These are phyloP conservation scores for Testicularia cyperi DNA, from an alignment of 1,284 basidiomycete genomes.

Conservation along the genomic window DNA sequence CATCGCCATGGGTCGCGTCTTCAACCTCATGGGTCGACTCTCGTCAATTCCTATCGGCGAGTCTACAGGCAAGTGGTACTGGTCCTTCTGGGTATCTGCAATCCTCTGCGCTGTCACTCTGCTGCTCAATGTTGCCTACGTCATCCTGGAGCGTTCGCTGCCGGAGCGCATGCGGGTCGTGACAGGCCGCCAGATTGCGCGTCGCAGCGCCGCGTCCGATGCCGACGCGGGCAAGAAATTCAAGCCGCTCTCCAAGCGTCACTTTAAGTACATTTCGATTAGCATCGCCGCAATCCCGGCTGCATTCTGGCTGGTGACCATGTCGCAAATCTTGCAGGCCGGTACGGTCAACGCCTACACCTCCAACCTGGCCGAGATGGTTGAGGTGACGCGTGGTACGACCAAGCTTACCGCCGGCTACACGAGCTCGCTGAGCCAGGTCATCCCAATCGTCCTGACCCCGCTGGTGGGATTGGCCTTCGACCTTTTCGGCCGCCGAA, in stretches of 20 bases:
- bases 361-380: slow-evolving; percentile 62
- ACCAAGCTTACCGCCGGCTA: slow-evolving; percentile 62
- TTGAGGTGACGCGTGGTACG: slow-evolving; percentile 60
- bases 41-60: slow-evolving; percentile 60
- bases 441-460: slow-evolving; percentile 63
- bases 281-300: slow-evolving; percentile 36
- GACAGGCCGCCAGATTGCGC: slow-evolving; percentile 37
- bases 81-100: slow-evolving; percentile 61
- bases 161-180: slow-evolving; percentile 51
- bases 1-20: slow-evolving; percentile 54
- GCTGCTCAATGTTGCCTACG: slow-evolving; percentile 55
- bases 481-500: slow-evolving; percentile 34
- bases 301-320: slow-evolving; percentile 53
- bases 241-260: slow-evolving; percentile 6
- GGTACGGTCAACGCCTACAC: slow-evolving; percentile 61
- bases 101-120: slow-evolving; percentile 55
- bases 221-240: not conserved
- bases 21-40: slow-evolving; percentile 39
- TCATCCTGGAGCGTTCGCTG: slow-evolving; percentile 57
- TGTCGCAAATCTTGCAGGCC: slow-evolving; percentile 58
- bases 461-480: slow-evolving; percentile 58
- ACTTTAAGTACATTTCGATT: slow-evolving; percentile 4
- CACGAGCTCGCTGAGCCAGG: slow-evolving; percentile 60
- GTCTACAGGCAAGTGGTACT: slow-evolving; percentile 60
- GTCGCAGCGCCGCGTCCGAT: not conserved